A percentile compares a stretch with the other conserved stretches of the same genome.
Conservation (phyloP, 2,329 filamentous ascomycete species). For the Diaporthe sp. region DNA sequence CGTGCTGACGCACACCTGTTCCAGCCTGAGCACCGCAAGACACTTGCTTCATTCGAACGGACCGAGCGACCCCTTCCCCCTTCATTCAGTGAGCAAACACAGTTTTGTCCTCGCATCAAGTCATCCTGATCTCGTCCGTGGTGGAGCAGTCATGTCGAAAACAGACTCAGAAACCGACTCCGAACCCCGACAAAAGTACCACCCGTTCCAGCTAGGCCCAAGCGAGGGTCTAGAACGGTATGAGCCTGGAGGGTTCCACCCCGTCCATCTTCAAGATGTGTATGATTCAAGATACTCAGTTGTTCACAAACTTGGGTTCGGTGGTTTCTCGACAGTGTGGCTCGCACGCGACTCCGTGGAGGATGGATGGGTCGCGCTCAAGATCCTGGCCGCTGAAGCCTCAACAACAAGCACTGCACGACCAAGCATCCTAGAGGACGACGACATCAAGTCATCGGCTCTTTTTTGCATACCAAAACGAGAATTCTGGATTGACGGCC, state of each 20-base stretch:
- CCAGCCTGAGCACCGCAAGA: neutral
- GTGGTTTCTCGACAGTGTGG: slow-evolving; percentile 48
- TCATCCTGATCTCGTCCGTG: neutral
- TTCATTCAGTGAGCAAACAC: too few species aligned
- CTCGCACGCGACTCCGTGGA: slow-evolving; percentile 45
- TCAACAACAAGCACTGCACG: slow-evolving; percentile 26
- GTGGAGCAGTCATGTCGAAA: neutral
- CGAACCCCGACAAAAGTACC: neutral
- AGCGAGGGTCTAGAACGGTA: slow-evolving; percentile 42
- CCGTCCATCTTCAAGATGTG: slow-evolving; percentile 51
- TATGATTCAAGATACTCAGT: slow-evolving; percentile 53
- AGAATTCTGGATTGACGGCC: slow-evolving; percentile 39
- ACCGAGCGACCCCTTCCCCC: too few species aligned
- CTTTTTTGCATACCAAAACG: slow-evolving; percentile 36
- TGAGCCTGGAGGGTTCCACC: slow-evolving; percentile 53
- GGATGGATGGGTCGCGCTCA: slow-evolving; percentile 39
- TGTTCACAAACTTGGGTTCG: slow-evolving; percentile 54
- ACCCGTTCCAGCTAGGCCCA: slow-evolving; percentile 6
- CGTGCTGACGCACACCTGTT: neutral
- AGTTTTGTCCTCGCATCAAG: neutral
- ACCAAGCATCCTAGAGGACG: slow-evolving; percentile 10
- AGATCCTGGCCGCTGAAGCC: slow-evolving; percentile 37
- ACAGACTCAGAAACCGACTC: neutral
- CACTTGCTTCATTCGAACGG: neutral
- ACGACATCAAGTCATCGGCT: slow-evolving; percentile 35